phyloP scores from a whole-genome alignment of 2,329 filamentous ascomycete genomes.

The Incumbomyces delicatus region DNA sequence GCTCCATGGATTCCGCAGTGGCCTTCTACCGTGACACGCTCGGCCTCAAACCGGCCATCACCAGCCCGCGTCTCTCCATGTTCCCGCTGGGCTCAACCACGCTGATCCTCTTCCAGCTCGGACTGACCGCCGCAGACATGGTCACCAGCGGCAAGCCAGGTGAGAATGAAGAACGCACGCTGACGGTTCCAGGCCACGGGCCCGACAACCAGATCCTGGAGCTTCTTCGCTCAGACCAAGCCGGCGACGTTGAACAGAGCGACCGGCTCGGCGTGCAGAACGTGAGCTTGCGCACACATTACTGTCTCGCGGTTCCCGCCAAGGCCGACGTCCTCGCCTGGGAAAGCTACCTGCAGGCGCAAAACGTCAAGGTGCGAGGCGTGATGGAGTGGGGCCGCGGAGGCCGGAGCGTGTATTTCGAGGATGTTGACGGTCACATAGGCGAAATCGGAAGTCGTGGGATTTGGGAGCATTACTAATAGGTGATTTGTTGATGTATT shows the following conservation, averaged over 20 bases:
- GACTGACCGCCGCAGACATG: constrained; percentile 2
- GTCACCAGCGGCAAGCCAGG: background rate
- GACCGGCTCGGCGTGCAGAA: background rate
- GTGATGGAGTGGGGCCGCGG: constrained; percentile 23
- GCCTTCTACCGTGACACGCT: constrained; percentile 23
- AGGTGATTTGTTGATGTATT: background rate
- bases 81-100: constrained; percentile 25
- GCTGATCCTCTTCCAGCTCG: constrained; percentile 22
- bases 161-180: constrained; percentile 2
- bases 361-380: constrained; percentile 19
- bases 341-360: constrained; percentile 21
- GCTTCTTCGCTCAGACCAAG: background rate
- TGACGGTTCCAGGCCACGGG: constrained; percentile 13
- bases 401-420: constrained; percentile 25
- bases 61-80: constrained; percentile 17
- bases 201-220: constrained; percentile 11
- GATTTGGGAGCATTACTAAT: constrained; percentile 24
- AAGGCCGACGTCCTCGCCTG: constrained; percentile 21
- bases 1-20: constrained; percentile 17
- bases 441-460: constrained; percentile 25
- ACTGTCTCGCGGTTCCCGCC: constrained; percentile 21
- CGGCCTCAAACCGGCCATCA: constrained; percentile 17
- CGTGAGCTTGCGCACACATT: constrained; percentile 21
- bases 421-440: constrained; percentile 25
- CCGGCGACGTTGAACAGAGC: background rate